Percentiles rank a stretch among this genome's conserved stretches.
Conservation (phyloP, 2,329 filamentous ascomycete species). For the Keithomyces neogunnii region DNA sequence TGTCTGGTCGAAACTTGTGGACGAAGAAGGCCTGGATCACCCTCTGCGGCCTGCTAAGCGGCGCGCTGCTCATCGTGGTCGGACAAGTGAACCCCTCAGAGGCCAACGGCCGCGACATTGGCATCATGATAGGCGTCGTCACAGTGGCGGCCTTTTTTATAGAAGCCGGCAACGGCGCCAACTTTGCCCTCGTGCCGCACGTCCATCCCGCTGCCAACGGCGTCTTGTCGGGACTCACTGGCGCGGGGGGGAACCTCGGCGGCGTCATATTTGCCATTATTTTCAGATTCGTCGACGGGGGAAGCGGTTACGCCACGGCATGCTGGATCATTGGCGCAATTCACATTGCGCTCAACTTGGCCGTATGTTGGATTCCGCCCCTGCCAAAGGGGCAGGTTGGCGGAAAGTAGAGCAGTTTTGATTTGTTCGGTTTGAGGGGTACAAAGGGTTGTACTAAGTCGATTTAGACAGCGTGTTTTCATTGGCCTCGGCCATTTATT, state of each 20-base stretch:
- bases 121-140: slow-evolving; percentile 68
- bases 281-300: slow-evolving; percentile 61
- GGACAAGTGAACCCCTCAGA: slow-evolving; percentile 55
- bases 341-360: slow-evolving; percentile 59
- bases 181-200: slow-evolving; percentile 80
- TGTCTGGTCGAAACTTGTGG: slow-evolving; percentile 24
- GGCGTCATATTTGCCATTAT: slow-evolving; percentile 78
- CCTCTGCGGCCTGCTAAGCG: slow-evolving; percentile 49
- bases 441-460: no score
- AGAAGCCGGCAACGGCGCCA: slow-evolving; percentile 78
- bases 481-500: no score
- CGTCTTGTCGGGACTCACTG: slow-evolving; percentile 65
- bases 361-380: slow-evolving; percentile 47
- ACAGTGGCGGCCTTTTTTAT: slow-evolving; percentile 73
- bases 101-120: slow-evolving; percentile 26
- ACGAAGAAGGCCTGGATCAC: slow-evolving; percentile 38
- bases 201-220: slow-evolving; percentile 79
- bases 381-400: slow-evolving; percentile 39
- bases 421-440: no score
- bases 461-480: no score
- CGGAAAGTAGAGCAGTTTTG: slow-evolving; percentile 12
- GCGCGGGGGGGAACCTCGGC: slow-evolving; percentile 74
- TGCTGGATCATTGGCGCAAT: slow-evolving; percentile 81
- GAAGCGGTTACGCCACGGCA: slow-evolving; percentile 56
- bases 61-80: slow-evolving; percentile 51